Percentiles rank a stretch among this genome's conserved stretches.
Conservation (phyloP, 1,284 basidiomycete genomes). For the Malassezia nana region DNA sequence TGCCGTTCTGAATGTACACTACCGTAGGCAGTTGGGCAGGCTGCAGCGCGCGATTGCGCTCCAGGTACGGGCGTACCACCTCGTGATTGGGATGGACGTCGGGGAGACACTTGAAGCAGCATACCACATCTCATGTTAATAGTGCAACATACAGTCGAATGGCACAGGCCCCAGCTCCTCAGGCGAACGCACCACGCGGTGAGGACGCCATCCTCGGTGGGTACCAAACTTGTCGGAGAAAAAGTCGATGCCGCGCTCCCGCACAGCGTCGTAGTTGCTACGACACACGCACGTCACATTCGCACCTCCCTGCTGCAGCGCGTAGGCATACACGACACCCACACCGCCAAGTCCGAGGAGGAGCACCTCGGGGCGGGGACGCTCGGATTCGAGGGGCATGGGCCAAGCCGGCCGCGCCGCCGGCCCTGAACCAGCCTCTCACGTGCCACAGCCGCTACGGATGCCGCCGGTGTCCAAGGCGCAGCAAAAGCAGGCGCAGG, state of each 20-base stretch:
- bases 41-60: conserved; percentile 46
- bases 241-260: conserved; percentile 54
- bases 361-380: conserved; percentile 43
- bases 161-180: conserved; percentile 56
- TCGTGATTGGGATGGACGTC: conserved; percentile 58
- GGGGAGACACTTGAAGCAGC: conserved; percentile 65
- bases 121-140: conserved; percentile 50
- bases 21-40: conserved; percentile 52
- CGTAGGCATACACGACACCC: conserved; percentile 55
- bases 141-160: conserved; percentile 55
- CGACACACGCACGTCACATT: conserved; percentile 65
- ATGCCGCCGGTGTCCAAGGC: conserved; percentile 5
- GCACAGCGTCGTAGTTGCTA: conserved; percentile 60
- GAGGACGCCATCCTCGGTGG: conserved; percentile 57
- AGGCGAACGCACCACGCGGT: conserved; percentile 58
- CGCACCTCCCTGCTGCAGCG: conserved; percentile 58
- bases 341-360: conserved; percentile 54
- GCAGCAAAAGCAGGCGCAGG: conserved; percentile 4
- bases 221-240: conserved; percentile 58
- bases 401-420: not conserved
- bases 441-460: not conserved
- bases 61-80: conserved; percentile 57
- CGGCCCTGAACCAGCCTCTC: not conserved
- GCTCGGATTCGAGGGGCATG: not conserved
- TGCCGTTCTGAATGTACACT: conserved; percentile 65